Evolutionary conservation across 2,329 filamentous ascomycete genomes (phyloP), one percentile per base, ranked within the genome.

Genomic region (Trichophaea hybrida): DNA sequence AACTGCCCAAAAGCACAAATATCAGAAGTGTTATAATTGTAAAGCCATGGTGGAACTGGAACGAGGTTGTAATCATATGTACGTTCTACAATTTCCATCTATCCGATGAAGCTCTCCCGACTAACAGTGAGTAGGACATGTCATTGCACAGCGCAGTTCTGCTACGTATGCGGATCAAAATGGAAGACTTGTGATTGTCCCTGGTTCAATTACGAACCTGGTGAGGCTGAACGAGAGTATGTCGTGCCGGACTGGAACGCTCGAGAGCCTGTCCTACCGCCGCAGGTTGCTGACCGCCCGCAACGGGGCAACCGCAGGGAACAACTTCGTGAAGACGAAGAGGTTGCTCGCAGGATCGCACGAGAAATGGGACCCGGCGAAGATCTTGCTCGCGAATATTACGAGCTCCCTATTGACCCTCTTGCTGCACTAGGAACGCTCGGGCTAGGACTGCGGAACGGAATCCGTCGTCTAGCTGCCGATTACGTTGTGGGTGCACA

Each of bases 61-160:
- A 66, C 86, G 91, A 71, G 88, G 88, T 49, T 89, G 85, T 72
- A 90, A 91, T 72, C 88, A 91, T 70, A 91, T 94, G 81, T 66
- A 49, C 55, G 63, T 59, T 24, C 33, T 38, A 15, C 51, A 13
- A n/a, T 15, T 38, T 54, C 51, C 6, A 54, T 54, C 51, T 24
- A 5, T 13, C 48, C 13, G 31, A 15, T 51, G 31, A 17, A 54
- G 12, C 13, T 24, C 4, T 54, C 50, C 50, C 17, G 17, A 46
- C 53, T 17, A 10, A 17, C 17, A 56, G 4, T 15, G n/a, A n/a
- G 13, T 15, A 57, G 55, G 53, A 55, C 53, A 33, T 94, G 84
- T 70, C 85, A 82, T 58, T 94, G 89, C 69, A 84, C 80, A 57
- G 86, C 86, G 33, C 80, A 94, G 67, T 94, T 94, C 69, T 95